Evolutionary conservation across 805 yeast genomes (phyloP).

Genomic region (Schwanniomyces vanrijiae): DNA sequence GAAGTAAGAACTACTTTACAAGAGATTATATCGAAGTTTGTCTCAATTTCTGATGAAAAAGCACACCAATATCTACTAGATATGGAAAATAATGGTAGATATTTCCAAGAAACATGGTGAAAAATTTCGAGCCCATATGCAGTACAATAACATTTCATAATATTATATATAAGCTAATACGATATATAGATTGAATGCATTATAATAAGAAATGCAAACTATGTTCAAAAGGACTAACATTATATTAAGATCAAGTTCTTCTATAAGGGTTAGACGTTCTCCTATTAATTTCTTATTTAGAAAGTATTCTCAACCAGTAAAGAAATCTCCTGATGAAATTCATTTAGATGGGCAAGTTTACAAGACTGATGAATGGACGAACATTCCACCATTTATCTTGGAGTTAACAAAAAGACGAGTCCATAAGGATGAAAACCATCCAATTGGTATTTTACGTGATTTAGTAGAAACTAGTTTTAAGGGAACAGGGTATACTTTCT

Average conservation of each 20-base stretch:
- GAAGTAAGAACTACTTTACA: constrained; percentile 81
- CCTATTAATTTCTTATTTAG: neutral
- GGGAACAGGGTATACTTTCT: constrained; percentile 71
- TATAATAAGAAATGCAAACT: neutral
- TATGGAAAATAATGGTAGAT: constrained; percentile 66
- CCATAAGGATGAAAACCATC: constrained; percentile 76
- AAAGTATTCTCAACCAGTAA: neutral
- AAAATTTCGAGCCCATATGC: neutral
- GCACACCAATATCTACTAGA: constrained; percentile 52
- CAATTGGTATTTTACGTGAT: constrained; percentile 80
- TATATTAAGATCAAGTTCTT: neutral
- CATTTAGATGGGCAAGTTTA: constrained; percentile 51
- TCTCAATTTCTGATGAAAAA: constrained; percentile 37
- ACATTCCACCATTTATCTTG: constrained; percentile 74
- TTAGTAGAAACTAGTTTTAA: constrained; percentile 69
- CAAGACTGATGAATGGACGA: constrained; percentile 76
- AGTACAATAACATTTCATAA: neutral
- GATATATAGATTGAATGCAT: neutral
- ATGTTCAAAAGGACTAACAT: neutral
- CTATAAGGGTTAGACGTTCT: neutral
- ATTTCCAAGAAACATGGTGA: constrained; percentile 89
- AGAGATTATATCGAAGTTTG: constrained; percentile 53
- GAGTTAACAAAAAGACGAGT: constrained; percentile 68
- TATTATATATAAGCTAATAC: neutral
- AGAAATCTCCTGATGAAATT: constrained; percentile 26